These are phyloP conservation scores for Aspergillus avenaceus DNA, from an alignment of 495 filamentous ascomycete genomes.

Conservation along the genomic window DNA sequence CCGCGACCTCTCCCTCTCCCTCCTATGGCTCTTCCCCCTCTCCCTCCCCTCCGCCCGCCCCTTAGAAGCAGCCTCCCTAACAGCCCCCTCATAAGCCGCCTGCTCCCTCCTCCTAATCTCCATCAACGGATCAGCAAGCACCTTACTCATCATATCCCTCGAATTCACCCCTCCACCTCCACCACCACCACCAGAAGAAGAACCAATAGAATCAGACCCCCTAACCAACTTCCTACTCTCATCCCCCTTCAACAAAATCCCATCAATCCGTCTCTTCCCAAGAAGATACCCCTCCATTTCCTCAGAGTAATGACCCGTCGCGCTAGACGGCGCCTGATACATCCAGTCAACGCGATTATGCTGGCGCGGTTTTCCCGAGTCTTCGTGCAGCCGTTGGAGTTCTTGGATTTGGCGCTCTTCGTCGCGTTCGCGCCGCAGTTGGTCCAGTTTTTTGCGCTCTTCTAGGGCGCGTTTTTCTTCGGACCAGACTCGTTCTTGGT, in stretches of 20 bases:
- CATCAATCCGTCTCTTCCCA: constrained; percentile 86
- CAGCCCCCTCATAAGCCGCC: constrained; percentile 80
- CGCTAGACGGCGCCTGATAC: constrained; percentile 83
- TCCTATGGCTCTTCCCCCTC: constrained; percentile 14
- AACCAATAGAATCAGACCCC: constrained; percentile 61
- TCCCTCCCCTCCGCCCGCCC: constrained; percentile 16
- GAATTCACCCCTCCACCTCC: constrained; percentile 56
- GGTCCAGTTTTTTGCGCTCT: constrained; percentile 86
- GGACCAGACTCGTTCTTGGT: constrained; percentile 79
- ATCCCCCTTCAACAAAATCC: constrained; percentile 74
- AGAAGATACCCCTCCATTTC: constrained; percentile 93
- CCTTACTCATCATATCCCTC: constrained; percentile 76
- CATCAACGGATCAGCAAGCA: constrained; percentile 83
- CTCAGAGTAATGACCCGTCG: constrained; percentile 75
- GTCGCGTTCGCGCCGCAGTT: constrained; percentile 83
- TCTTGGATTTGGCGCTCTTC: constrained; percentile 93
- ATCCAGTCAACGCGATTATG: constrained; percentile 92
- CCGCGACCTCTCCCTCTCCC: constrained; percentile 18
- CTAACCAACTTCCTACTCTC: constrained; percentile 80
- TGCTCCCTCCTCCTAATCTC: constrained; percentile 92
- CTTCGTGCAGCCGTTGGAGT: constrained; percentile 84
- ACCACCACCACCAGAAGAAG: constrained; percentile 55
- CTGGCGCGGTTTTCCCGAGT: constrained; percentile 72
- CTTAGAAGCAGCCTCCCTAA: constrained; percentile 74
- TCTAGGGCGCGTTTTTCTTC: constrained; percentile 92